Conservation (phyloP, 257 asterid genomes). For the Rauvolfia tetraphylla region DNA sequence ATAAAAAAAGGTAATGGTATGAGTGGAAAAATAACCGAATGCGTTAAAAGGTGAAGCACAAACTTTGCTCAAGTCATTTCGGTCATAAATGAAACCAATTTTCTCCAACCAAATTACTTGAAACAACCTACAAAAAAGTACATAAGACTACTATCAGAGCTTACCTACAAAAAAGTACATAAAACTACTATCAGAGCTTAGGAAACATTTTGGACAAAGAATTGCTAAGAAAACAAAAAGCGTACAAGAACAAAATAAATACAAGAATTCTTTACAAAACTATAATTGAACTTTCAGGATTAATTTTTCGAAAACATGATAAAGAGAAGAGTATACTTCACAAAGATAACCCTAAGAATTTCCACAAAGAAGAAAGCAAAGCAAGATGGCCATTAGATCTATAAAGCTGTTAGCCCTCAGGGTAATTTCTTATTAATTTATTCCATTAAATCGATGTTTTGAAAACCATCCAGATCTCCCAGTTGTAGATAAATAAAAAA, state of each 20-base stretch:
- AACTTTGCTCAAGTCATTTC: conserved; percentile 65
- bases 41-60: conserved; percentile 44
- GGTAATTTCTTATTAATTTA: neutral
- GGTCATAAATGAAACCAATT: conserved; percentile 84
- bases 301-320: neutral
- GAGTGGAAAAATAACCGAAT: conserved; percentile 8
- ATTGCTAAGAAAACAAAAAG: neutral
- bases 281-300: neutral
- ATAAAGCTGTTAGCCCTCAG: neutral
- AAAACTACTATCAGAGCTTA: conserved; percentile 11
- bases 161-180: conserved; percentile 62
- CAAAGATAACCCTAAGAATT: neutral
- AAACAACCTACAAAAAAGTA: conserved; percentile 79
- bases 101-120: conserved; percentile 83
- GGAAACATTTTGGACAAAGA: neutral
- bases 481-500: neutral
- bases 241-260: neutral
- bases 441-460: neutral
- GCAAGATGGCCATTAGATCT: neutral
- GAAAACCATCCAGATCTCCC: neutral
- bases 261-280: neutral
- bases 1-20: neutral
- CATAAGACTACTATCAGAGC: conserved; percentile 1
- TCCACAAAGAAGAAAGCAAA: neutral
- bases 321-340: neutral